Evolutionary conservation across 2,329 filamentous ascomycete species (phyloP), one percentile per base, ranked within the genome.

Genomic region (Pseudodiploospora longispora): DNA sequence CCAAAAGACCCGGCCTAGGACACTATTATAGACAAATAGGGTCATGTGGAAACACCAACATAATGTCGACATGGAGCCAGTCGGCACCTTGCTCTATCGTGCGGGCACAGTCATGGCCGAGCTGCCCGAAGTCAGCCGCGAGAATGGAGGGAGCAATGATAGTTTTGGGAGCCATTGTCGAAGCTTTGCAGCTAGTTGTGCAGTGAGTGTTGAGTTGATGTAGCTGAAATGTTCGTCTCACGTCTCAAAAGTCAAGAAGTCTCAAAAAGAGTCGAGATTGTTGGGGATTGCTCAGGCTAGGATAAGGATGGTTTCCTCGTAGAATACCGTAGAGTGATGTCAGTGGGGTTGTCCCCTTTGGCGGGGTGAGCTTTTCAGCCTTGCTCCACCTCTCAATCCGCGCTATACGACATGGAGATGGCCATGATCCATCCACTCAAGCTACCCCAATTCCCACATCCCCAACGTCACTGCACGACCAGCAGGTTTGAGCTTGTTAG

Each of bases 101-200:
- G 57, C 80, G 78, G 41, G 81, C 80, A 71, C 93, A 98, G 65
- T 88, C 91, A 59, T 81, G 78, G 56, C 91, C 90, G 46, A 98
- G 78, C 52, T 84, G 76, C 59, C 82, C 90, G 69, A 98, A 98
- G 75, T 98, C 91, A 53, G 91, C 91, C 59, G 90, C 94, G 49
- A 98, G 82, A 57, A 98, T 97, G n/a, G 91, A 97, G 30, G 93
- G 93, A 10, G 91, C 91, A 58, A 98, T 95, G 65, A 98, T 96
- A 39, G 93, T 86, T 50, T 83, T 81, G 27, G 91, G 93, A 46
- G 87, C 74, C 91, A 97, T 97, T 71, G 40, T 9, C 35, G 35
- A 6, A 31, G n/a, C 7, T 19, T 36, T 37, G 38, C 43, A 45
- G 19, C 19, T 19, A 19, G 19, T 19, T 19, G 19, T 19, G 19